Conservation (phyloP, 495 filamentous ascomycete genomes). For the Penicillium mononematosum region DNA sequence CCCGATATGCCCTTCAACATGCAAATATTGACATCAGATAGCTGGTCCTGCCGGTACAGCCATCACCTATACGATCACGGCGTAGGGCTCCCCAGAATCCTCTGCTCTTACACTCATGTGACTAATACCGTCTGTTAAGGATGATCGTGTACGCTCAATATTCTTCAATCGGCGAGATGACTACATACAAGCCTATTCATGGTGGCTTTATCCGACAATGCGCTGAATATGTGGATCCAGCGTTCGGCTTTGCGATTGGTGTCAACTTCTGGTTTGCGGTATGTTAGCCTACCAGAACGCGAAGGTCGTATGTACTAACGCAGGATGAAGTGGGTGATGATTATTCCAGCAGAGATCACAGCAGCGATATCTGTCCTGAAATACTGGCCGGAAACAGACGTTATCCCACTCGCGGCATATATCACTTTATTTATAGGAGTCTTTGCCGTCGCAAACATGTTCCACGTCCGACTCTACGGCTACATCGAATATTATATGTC, state of each 20-base stretch:
- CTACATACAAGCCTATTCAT: constrained; percentile 31
- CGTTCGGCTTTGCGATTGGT: constrained; percentile 32
- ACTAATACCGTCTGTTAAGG: constrained; percentile 11
- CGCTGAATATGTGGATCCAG: constrained; percentile 31
- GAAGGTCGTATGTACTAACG: neutral
- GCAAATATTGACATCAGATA: constrained; percentile 8
- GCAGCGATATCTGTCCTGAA: constrained; percentile 29
- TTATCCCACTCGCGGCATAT: constrained; percentile 27
- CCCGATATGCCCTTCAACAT: neutral
- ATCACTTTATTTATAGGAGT: constrained; percentile 30
- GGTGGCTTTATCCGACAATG: constrained; percentile 35
- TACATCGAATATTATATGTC: constrained; percentile 34
- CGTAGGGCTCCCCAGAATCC: constrained; percentile 18
- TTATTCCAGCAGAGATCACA: constrained; percentile 34
- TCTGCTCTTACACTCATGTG: neutral
- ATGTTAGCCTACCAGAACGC: neutral
- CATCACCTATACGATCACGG: constrained; percentile 29
- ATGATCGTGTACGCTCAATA: constrained; percentile 32
- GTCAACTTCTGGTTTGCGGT: constrained; percentile 36
- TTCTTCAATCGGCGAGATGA: constrained; percentile 34
- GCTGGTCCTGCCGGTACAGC: constrained; percentile 31
- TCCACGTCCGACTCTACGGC: constrained; percentile 29
- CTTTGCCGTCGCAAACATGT: constrained; percentile 23
- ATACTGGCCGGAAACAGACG: constrained; percentile 29
- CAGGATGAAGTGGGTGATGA: constrained; percentile 30